Evolutionary conservation across 805 yeast species (phyloP), one percentile per base, ranked within the genome.

Genomic region (Candida hungchunana): DNA sequence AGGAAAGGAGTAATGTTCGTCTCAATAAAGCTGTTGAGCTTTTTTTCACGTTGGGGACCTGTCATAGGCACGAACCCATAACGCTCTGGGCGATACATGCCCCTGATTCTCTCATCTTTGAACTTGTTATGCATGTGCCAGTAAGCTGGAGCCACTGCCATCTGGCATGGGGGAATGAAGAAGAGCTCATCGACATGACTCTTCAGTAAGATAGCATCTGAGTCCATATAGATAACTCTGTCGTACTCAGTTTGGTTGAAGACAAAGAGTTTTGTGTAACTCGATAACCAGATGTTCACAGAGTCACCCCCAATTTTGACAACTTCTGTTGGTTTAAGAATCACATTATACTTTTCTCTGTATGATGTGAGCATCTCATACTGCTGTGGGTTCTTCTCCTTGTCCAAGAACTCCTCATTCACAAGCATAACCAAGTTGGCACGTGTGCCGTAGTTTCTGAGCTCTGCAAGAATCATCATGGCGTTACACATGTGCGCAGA

Each of bases 221-320:
- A 66, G 52, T 79, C 86, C 47, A 79, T 54, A 50, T 68, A 77
- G 11, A 79, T 65, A 13, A 79, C 51, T 30, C 81, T 55, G 18
- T 75, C 73, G 48, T 64, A 79, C 23, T 72, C 66, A 0, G 60
- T 55, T 46, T 65, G 64, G 36, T 67, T 63, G 50, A 79, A 79
- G 1, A 74, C 67, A 41, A 66, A 59, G 19, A 79, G 58, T 48
- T 79, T 79, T 1, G 81, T 75, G 44, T 74, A 71, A 37, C 79
- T 69, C 5, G 64, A 59, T 5, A 59, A 42, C 82, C 82, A 78
- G 18, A 52, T 46, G 12, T 39, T 36, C 8, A 46, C 42, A 2
- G 36, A 13, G 23, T 44, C 47, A 24, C 44, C 46, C 10, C 39
- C 46, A 6, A 34, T 40, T 22, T 43, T 46, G 7, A 44, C 40